Base-by-base conservation (phyloP, 2,329 filamentous ascomycete species). In the Colletotrichum sp. region DNA sequence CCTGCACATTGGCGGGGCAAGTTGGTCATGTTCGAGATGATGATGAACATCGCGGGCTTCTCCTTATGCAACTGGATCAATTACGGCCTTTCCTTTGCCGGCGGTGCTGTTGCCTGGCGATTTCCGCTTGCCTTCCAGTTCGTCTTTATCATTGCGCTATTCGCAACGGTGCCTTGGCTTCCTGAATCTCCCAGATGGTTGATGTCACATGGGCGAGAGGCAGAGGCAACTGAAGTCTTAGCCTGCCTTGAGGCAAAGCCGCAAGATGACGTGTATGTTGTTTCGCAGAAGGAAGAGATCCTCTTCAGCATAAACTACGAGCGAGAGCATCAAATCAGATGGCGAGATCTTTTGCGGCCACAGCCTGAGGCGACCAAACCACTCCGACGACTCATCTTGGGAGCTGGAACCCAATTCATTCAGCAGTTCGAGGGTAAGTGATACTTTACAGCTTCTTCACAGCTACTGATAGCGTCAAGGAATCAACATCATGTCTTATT, bases 101-200 rank as follows among this genome's bases (percentile, higher is more conserved):
- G 82, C 26, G 78, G 83, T 32, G 43, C 80, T 48, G 73, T 85
- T 64, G 80, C 85, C 72, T 88, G 87, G 86, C 80, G 87, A 43
- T 85, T 88, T 77, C 83, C 87, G 55, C 79, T 89, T 3, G 87
- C 86, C 3, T 84, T 89, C 76, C 87, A 89, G 76, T 48, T 48
- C 10, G n/a, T 48, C 43, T 48, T 48, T 6, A 48, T 48, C 43
- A 48, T 48, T 81, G 88, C n/a, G 59, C 79, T 83, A 24, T 80
- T 80, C 16, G 72, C 72, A 6, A 80, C 81, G 1, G 79, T 83
- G n/a, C 79, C 81, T 6, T 79, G 80, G 79, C 80, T 84, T 9
- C 82, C 82, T 32, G 83, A 83, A 68, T 83, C 80, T 55, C 84
- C 82, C n/a, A 80, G 83, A 39, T 84, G 80, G 80, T 78, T 84